Conservation (phyloP, 2,329 filamentous ascomycete species). For the Aspergillus vadensis region DNA sequence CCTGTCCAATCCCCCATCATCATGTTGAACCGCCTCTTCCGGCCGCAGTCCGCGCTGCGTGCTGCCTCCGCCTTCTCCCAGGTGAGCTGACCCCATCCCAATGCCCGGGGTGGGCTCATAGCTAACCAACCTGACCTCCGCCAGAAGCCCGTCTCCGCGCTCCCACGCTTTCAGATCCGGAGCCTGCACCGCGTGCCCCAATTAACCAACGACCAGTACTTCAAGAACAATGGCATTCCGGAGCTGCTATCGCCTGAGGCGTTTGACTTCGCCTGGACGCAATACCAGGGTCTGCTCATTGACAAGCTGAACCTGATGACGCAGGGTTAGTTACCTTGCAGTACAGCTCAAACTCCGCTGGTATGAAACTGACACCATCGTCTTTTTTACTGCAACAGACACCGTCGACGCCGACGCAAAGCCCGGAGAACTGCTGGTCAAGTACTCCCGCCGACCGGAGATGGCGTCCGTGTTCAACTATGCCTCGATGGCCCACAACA, state of each 20-base stretch:
- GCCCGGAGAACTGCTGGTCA: conserved; percentile 69
- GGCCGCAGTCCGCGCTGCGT: conserved; percentile 49
- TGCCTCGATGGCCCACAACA: conserved; percentile 96
- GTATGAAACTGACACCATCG: not conserved
- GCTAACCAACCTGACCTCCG: conserved; percentile 22
- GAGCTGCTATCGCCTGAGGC: conserved; percentile 69
- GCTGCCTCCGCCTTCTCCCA: conserved; percentile 38
- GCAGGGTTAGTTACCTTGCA: conserved; percentile 60
- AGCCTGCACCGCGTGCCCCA: conserved; percentile 50
- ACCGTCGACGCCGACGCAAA: conserved; percentile 64
- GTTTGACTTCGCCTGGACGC: conserved; percentile 76
- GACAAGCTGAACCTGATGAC: conserved; percentile 75
- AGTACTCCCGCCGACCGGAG: conserved; percentile 75
- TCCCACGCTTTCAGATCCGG: conserved; percentile 41
- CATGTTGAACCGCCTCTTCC: conserved; percentile 46
- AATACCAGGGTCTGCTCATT: conserved; percentile 75
- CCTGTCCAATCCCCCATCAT: conserved; percentile 28
- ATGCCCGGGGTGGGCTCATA: not conserved
- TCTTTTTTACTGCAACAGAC: conserved; percentile 48
- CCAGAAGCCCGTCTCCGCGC: conserved; percentile 39
- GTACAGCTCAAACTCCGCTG: not conserved
- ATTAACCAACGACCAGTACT: conserved; percentile 50
- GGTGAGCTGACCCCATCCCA: conserved; percentile 30
- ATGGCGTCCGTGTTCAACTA: conserved; percentile 87
- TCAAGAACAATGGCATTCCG: conserved; percentile 60